Base-by-base conservation (phyloP, 2,329 filamentous ascomycete genomes). In the Ophiobolus disseminans region DNA sequence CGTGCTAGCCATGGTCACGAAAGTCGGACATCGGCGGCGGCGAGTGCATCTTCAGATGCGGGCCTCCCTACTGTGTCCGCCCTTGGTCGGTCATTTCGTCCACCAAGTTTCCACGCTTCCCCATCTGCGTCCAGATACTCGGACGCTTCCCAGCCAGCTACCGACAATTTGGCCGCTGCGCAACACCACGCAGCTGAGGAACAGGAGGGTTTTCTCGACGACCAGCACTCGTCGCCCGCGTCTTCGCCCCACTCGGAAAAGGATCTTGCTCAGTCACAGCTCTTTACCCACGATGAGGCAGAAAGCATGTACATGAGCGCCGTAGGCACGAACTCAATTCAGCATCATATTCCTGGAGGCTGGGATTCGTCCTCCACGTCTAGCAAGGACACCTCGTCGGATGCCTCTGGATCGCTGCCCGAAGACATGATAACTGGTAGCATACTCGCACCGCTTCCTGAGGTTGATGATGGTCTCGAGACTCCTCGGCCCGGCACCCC, bases 221-320 rank as follows among this genome's bases (percentile, higher is more conserved):
- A 40, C 25, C 42, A 13, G 11, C 45, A 49, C 22, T 34, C 42
- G 7, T 31, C 45, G n/a, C 32, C 37, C 5, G 45, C 48, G 28
- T 52, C 56, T 5, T 46, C 45, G 17, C 43, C 52, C 1, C 40
- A 45, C 9, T 13, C 35, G 14, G 54, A 57, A 13, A 53, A 67
- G 42, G 67, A 69, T 42, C 48, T 74, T 20, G 48, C 72, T 10
- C 60, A 75, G 53, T 93, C 90, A 4, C 86, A 83, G 31, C 65
- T 91, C 1, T 93, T 89, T 63, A 90, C 84, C 26, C 88, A 91
- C 49, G 88, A 91, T 53, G 89, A 93, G 54, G 89, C 89, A 0
- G 86, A 90, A 65, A 94, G 90, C 69, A 89, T 95, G 86, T 95
- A 94, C 62, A 87, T 91, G 86, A 93, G 85, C 63, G 84, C 82